A percentile compares a stretch with the other conserved stretches of the same genome.
phyloP scores from a whole-genome alignment of 176 grass and related monocot species.

The sorghum (Sorghum bicolor) region Sorghum_bicolor_NCBIv3 NC_012875.2:53170001-53170500 shows the following conservation, averaged over 20 bases:
- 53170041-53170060: conserved; percentile 18
- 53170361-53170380: conserved; percentile 6
- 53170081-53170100: conserved; percentile 45
- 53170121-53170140: conserved; percentile 33
- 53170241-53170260: neutral
- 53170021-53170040: conserved; percentile 32
- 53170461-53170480: neutral
- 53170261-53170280: conserved; percentile 16
- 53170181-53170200: conserved; percentile 22
- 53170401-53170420: conserved; percentile 11
- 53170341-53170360: conserved; percentile 8
- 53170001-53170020: conserved; percentile 29
- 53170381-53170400: neutral
- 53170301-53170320: neutral
- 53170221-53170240: conserved; percentile 13
- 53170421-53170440: neutral
- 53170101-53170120: conserved; percentile 27
- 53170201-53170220: conserved; percentile 12
- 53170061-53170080: conserved; percentile 29
- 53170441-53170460: neutral
- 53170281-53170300: conserved; percentile 7
- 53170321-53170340: neutral
- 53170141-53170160: conserved; percentile 26
- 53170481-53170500: conserved; percentile 21
- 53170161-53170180: conserved; percentile 24